Percentiles rank a stretch among this genome's conserved stretches.
phyloP scores from a whole-genome alignment of 2,329 filamentous ascomycete genomes.

The Sporothrix schenckii region DNA sequence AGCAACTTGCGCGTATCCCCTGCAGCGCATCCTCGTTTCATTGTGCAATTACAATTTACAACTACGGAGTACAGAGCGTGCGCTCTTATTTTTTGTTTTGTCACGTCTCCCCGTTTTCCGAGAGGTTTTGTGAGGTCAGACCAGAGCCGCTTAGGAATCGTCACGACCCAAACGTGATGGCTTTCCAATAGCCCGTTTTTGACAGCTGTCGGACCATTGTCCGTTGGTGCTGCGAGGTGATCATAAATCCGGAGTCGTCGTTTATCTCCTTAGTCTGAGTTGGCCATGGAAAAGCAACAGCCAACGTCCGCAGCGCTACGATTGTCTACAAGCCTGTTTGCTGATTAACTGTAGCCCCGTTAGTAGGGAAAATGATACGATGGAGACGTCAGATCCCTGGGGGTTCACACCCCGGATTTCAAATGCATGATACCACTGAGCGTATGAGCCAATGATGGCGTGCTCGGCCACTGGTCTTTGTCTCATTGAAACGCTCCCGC shows the following conservation, averaged over 20 bases:
- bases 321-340: background rate
- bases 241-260: slow-evolving; percentile 13
- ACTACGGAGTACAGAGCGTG: background rate
- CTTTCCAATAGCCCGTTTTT: background rate
- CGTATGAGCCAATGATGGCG: background rate
- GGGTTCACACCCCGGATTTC: slow-evolving; percentile 15
- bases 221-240: background rate
- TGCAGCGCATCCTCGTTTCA: background rate
- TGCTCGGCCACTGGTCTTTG: slow-evolving; percentile 8
- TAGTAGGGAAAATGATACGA: background rate
- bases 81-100: background rate
- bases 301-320: background rate
- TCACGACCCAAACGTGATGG: background rate
- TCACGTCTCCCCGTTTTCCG: background rate
- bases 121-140: slow-evolving; percentile 3
- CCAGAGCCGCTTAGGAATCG: slow-evolving; percentile 7
- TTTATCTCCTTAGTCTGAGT: background rate
- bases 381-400: background rate
- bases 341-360: background rate
- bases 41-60: background rate
- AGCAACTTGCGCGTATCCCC: background rate
- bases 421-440: slow-evolving; percentile 9
- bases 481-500: slow-evolving; percentile 7
- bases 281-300: background rate
- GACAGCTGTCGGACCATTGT: background rate